phyloP scores from a whole-genome alignment of 2,329 filamentous ascomycete genomes.

The Daldinia sp. region DNA sequence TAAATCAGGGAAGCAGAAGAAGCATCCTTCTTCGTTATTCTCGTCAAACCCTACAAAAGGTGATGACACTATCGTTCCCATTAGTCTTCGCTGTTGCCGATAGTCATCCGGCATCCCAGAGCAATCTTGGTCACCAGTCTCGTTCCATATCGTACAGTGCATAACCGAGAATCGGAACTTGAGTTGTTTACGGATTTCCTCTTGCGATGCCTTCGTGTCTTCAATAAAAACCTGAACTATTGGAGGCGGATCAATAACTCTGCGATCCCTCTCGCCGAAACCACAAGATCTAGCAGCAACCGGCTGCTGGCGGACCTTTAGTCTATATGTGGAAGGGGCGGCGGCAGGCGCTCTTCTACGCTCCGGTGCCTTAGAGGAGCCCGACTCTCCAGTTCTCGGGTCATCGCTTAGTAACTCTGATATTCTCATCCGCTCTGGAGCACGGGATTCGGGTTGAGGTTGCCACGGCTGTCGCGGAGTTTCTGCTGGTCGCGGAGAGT shows the following conservation, averaged over 20 bases:
- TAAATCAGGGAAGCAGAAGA: constrained; percentile 87
- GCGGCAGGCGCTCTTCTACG: constrained; percentile 31
- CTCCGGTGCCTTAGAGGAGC: constrained; percentile 44
- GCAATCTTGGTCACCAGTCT: constrained; percentile 74
- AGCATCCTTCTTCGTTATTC: constrained; percentile 78
- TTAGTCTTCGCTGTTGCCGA: constrained; percentile 78
- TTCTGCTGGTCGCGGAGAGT: constrained; percentile 38
- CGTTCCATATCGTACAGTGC: constrained; percentile 81
- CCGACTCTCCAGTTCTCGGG: constrained; percentile 36
- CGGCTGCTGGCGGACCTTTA: constrained; percentile 81
- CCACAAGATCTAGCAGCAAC: constrained; percentile 83
- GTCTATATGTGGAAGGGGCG: constrained; percentile 55
- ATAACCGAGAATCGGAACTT: constrained; percentile 77
- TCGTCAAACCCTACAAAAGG: constrained; percentile 83
- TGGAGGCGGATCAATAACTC: constrained; percentile 85
- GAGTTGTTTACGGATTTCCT: constrained; percentile 65
- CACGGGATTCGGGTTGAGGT: constrained; percentile 44
- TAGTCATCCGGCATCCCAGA: constrained; percentile 79
- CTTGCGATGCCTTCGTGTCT: constrained; percentile 64
- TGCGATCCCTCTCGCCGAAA: constrained; percentile 83
- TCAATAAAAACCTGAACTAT: constrained; percentile 80
- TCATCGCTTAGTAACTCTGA: constrained; percentile 50
- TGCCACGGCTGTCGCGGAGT: constrained; percentile 43
- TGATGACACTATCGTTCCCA: constrained; percentile 82
- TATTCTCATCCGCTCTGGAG: constrained; percentile 50